Percentiles rank a stretch among this genome's conserved stretches.
Evolutionary conservation across 371 early-diverging fungal species (phyloP).

Genomic region (Smittium mucronatum): DNA sequence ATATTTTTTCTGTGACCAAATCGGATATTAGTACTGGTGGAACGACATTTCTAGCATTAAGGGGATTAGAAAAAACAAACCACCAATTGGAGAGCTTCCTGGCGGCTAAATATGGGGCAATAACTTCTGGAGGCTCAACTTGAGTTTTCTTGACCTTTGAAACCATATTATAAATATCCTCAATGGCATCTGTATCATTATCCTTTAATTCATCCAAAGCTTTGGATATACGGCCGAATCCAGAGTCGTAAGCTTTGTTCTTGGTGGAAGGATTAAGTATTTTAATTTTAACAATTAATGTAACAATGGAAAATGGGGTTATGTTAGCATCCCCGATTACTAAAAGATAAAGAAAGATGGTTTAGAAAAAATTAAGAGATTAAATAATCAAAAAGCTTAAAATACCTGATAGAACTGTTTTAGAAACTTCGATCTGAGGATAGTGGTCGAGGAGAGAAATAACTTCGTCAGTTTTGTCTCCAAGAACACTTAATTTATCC

Average conservation of each 20-base stretch:
- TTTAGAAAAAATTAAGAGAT: not conserved
- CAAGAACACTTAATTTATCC: conserved; percentile 39
- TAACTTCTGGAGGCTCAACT: conserved; percentile 27
- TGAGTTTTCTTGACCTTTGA: conserved; percentile 11
- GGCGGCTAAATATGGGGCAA: conserved; percentile 52
- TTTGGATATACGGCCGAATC: conserved; percentile 15
- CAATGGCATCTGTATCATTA: conserved; percentile 27
- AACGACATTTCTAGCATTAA: conserved; percentile 66
- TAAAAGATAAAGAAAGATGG: not conserved
- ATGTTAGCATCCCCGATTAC: conserved; percentile 67
- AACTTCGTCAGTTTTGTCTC: conserved; percentile 45
- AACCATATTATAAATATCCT: conserved; percentile 18
- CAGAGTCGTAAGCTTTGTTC: not conserved
- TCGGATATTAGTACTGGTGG: conserved; percentile 67
- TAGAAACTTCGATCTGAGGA: conserved; percentile 54
- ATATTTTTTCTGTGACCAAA: conserved; percentile 46
- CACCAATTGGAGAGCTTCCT: conserved; percentile 82
- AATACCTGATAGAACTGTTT: conserved; percentile 50
- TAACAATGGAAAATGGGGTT: conserved; percentile 66
- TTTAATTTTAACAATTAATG: conserved; percentile 44
- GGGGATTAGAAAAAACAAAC: conserved; percentile 76
- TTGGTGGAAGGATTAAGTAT: conserved; percentile 22
- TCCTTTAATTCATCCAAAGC: conserved; percentile 25
- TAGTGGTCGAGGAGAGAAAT: conserved; percentile 59
- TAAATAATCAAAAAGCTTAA: not conserved